These are phyloP conservation scores for Heimioporus retisporus DNA, from an alignment of 1,284 basidiomycete genomes.

Conservation along the genomic window DNA sequence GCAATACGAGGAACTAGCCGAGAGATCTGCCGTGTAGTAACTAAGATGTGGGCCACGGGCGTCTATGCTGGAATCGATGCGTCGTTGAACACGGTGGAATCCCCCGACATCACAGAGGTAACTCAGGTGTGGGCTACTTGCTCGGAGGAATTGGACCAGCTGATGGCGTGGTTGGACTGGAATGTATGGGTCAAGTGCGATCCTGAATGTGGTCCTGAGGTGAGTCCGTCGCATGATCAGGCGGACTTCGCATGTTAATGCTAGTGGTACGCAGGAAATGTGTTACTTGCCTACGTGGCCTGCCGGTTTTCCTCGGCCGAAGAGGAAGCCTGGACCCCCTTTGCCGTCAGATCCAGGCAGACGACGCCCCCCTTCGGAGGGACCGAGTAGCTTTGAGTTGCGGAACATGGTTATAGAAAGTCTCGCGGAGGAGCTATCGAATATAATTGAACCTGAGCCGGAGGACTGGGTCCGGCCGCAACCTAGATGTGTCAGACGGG, in stretches of 20 bases:
- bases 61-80: neutral
- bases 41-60: neutral
- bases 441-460: neutral
- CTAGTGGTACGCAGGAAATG: neutral
- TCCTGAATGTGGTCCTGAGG: neutral
- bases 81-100: neutral
- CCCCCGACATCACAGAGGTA: neutral
- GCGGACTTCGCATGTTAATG: neutral
- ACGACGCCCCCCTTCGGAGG: neutral
- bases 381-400: neutral
- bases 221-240: neutral
- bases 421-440: neutral
- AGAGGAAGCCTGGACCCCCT: neutral
- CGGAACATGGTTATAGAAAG: conserved; percentile 1
- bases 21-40: neutral
- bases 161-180: neutral
- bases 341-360: neutral
- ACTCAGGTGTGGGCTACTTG: neutral
- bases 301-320: neutral
- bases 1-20: neutral
- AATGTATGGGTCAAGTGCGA: neutral
- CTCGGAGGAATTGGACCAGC: neutral
- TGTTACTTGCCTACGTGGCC: neutral
- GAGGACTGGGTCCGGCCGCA: conserved; percentile 38
- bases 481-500: conserved; percentile 31